Conservation (phyloP, 1,284 basidiomycete species). For the Malassezia furfur region DNA sequence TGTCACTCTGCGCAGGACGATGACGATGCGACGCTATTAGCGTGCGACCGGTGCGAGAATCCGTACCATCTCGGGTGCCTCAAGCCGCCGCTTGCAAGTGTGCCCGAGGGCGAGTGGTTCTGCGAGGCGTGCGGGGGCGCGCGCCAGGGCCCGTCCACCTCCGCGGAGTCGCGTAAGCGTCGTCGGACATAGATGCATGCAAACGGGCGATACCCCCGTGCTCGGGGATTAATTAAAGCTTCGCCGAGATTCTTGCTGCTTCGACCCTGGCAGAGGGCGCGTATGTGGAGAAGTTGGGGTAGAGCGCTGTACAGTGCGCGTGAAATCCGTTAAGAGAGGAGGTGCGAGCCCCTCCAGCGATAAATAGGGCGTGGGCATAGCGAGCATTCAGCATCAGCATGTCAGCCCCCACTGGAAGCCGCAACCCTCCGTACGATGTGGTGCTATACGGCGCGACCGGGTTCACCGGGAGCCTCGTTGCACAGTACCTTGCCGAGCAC, state of each 20-base stretch:
- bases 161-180: background rate
- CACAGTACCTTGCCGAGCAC: constrained; percentile 29
- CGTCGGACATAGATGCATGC: background rate
- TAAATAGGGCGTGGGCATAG: too few relatives aligned
- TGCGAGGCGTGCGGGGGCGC: constrained; percentile 26
- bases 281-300: too few relatives aligned
- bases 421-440: constrained; percentile 32
- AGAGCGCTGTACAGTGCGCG: too few relatives aligned
- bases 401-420: too few relatives aligned
- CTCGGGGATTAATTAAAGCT: too few relatives aligned
- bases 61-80: constrained; percentile 79
- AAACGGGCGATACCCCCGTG: too few relatives aligned
- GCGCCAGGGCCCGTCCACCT: background rate
- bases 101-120: constrained; percentile 62
- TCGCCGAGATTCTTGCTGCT: too few relatives aligned
- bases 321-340: too few relatives aligned
- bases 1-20: constrained; percentile 56
- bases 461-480: constrained; percentile 35
- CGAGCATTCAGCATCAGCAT: too few relatives aligned
- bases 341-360: too few relatives aligned
- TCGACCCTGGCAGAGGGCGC: too few relatives aligned
- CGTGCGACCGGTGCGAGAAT: constrained; percentile 63
- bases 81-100: constrained; percentile 61
- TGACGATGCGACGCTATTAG: constrained; percentile 63
- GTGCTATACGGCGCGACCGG: constrained; percentile 38